A percentile compares a stretch with the other conserved stretches of the same genome.
Evolutionary conservation across 2,329 filamentous ascomycete species (phyloP).

Genomic region (Phoma sp.): DNA sequence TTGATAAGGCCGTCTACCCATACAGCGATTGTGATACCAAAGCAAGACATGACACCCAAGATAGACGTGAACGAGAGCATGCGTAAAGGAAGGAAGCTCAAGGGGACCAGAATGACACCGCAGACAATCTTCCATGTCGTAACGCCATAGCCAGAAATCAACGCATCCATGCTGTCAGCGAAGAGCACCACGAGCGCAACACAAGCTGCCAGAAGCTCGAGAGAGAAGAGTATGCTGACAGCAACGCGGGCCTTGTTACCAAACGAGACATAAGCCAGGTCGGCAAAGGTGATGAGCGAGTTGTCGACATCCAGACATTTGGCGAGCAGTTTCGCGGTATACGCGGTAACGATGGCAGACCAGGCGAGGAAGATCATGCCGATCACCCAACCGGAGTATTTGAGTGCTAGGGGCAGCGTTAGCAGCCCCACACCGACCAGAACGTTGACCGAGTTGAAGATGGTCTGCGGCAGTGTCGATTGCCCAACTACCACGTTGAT

Average conservation of each 20-base stretch:
- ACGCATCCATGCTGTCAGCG: slow-evolving; percentile 82
- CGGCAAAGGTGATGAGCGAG: slow-evolving; percentile 90
- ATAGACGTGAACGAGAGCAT: slow-evolving; percentile 89
- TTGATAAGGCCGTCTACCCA: slow-evolving; percentile 88
- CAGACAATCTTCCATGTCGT: slow-evolving; percentile 86
- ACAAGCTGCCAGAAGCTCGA: slow-evolving; percentile 86
- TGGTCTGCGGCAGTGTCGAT: slow-evolving; percentile 92
- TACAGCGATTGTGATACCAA: slow-evolving; percentile 85
- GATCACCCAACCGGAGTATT: slow-evolving; percentile 86
- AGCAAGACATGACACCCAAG: slow-evolving; percentile 87
- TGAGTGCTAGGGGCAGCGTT: slow-evolving; percentile 85
- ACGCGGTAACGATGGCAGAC: slow-evolving; percentile 77
- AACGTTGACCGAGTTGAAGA: slow-evolving; percentile 96
- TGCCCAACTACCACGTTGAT: slow-evolving; percentile 87
- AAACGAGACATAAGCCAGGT: slow-evolving; percentile 90
- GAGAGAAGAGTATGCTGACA: slow-evolving; percentile 83
- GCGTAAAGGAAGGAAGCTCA: slow-evolving; percentile 84
- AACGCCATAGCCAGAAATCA: slow-evolving; percentile 74
- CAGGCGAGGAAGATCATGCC: slow-evolving; percentile 77
- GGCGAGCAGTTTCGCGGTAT: slow-evolving; percentile 84
- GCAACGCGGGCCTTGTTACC: slow-evolving; percentile 80
- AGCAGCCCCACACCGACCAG: slow-evolving; percentile 89
- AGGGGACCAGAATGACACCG: slow-evolving; percentile 75
- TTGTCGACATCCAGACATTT: slow-evolving; percentile 88
- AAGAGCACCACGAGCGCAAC: slow-evolving; percentile 93